Base-by-base conservation (phyloP, 2,329 filamentous ascomycete genomes). In the Teratosphaeria pseudoeucalypti region DNA sequence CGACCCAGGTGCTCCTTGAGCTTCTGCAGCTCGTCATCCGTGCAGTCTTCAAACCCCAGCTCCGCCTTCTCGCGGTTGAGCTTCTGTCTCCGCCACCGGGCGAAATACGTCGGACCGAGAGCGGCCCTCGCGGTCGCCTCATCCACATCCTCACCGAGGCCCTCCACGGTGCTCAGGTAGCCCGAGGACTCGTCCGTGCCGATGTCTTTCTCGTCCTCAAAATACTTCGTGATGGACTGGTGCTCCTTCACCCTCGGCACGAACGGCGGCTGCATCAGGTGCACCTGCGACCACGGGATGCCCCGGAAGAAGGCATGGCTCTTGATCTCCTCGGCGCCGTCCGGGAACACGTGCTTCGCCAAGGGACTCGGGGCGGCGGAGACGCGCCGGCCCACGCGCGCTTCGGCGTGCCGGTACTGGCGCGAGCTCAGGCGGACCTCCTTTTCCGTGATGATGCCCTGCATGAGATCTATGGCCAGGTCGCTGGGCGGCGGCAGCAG, bases 311-410 rank as follows among this genome's bases (percentile, higher is more conserved):
- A 97, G 11, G 84, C 83, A 74, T 97, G 94, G 3, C 81, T 76
- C 72, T 95, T 96, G 78, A 97, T 95, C 58, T 96, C 91, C 64
- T 89, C 84, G 1, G 89, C 92, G 68, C 95, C 92, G 62, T 94
- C 82, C 0, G 88, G 79, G 67, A 90, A 92, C 3, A 97, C 92
- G 34, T 84, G 59, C 74, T 74, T 61, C 14, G 61, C 62, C 19
- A 66, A 60, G 6, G 61, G 61, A 34, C 55, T 64, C 19, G 54
- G 14, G 79, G 34, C 80, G 77, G 58, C 76, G 71, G 63, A 78
- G 74, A 65, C 77, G 61, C 69, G 63, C 61, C 62, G 61, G 66
- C 72, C 55, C 16, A 68, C 43, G 23, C 66, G 57, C 58, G 62
- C 65, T 62, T 94, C 87, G 64, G 88, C 88, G 59, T 83, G 77